Evolutionary conservation across 1,139 yeast species (phyloP).

Genomic region (Blastobotrys buckinghamii): DNA sequence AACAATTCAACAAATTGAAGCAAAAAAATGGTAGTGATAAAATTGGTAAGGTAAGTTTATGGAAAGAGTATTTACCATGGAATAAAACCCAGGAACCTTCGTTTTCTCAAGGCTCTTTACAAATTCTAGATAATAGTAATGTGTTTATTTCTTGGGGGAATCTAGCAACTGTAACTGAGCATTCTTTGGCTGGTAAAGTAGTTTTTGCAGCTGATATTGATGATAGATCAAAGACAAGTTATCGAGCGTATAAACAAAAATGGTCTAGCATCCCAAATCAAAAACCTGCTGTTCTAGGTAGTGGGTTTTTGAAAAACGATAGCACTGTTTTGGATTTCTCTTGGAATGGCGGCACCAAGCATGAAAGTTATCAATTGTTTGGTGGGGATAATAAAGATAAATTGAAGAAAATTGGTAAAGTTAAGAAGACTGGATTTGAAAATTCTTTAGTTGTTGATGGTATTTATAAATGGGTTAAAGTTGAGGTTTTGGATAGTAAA

Average conservation of each 20-base stretch:
- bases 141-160: no score
- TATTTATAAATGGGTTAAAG: neutral
- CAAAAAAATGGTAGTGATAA: no score
- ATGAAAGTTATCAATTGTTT: neutral
- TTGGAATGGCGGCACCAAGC: constrained; percentile 11
- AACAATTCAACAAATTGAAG: neutral
- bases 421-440: constrained; percentile 1
- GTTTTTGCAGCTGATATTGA: constrained; percentile 32
- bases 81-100: neutral
- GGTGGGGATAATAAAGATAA: neutral
- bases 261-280: constrained; percentile 1
- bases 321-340: constrained; percentile 6
- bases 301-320: neutral
- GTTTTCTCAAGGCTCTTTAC: constrained; percentile 38
- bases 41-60: constrained; percentile 3
- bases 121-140: constrained; percentile 36
- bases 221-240: neutral
- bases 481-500: neutral
- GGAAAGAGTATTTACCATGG: neutral
- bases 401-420: neutral
- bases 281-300: constrained; percentile 2
- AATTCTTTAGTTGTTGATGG: neutral
- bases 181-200: constrained; percentile 40
- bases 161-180: no score
- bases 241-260: constrained; percentile 8